A percentile compares a stretch with the other conserved stretches of the same genome.
Conservation (phyloP, 2,329 filamentous ascomycete species). For the Septoria petroselini region DNA sequence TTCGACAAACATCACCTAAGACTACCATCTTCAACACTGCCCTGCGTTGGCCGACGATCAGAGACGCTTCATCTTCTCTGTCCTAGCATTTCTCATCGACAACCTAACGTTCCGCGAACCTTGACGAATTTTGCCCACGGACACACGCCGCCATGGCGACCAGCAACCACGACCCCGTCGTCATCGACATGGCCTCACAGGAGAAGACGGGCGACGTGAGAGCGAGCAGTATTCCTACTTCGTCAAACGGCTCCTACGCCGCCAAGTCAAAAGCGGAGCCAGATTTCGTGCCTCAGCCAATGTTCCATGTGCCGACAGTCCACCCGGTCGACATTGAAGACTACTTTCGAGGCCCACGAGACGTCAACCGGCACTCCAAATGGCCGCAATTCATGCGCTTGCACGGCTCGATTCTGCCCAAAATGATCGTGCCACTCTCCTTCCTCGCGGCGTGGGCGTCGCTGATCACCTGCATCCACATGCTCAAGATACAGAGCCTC, state of each 20-base stretch:
- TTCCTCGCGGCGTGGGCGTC: slow-evolving; percentile 65
- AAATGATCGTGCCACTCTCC: slow-evolving; percentile 67
- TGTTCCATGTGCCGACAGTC: slow-evolving; percentile 19
- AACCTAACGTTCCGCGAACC: neutral
- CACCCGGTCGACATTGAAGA: slow-evolving; percentile 33
- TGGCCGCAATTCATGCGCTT: slow-evolving; percentile 72
- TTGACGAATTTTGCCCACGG: too few species aligned
- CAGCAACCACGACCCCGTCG: neutral
- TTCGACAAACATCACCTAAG: too few species aligned
- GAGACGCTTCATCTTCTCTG: too few species aligned
- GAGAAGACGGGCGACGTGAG: neutral
- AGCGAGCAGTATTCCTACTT: neutral
- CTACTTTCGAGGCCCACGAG: slow-evolving; percentile 52
- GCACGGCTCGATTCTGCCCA: slow-evolving; percentile 71
- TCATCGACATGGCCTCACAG: neutral
- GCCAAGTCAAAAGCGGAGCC: slow-evolving; percentile 5
- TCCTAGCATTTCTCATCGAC: too few species aligned
- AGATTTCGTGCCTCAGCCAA: slow-evolving; percentile 14
- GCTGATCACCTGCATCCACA: slow-evolving; percentile 58
- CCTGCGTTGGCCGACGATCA: too few species aligned
- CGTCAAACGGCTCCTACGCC: slow-evolving; percentile 5
- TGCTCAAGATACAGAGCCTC: slow-evolving; percentile 42
- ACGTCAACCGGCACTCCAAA: slow-evolving; percentile 71
- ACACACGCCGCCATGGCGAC: neutral
- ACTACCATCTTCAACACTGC: too few species aligned